Base-by-base conservation (phyloP, 2,329 filamentous ascomycete genomes). In the Ceratocystis albifundus region DNA sequence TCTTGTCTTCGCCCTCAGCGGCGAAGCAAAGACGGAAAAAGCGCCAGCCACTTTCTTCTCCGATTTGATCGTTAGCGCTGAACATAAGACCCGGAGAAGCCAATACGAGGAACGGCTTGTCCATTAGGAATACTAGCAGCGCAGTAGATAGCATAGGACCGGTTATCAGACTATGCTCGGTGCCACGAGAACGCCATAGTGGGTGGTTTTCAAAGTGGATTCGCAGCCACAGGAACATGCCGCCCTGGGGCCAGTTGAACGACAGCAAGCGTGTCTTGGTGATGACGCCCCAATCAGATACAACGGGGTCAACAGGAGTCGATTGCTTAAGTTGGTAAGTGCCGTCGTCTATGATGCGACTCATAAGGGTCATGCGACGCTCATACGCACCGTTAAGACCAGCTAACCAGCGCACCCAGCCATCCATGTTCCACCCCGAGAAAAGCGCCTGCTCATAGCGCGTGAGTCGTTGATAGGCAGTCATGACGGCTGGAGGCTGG, bases 401-500 rank as follows among this genome's bases (percentile, higher is more conserved):
- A 68, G 87, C 88, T 28, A 96, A 84, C 92, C 92, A 96, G 70
- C 89, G 87, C 15, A 96, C 87, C 90, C 90, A 96, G 69, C 92
- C 92, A 68, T 86, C 85, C 69, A 87, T 84, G 71, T 89, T 81
- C 92, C 92, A 96, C 67, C 88, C 81, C 25, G 70, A 68, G 69
- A 82, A 82, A 55, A 72, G 68, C 5, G 71, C 81, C 59, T 80
- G 77, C 48, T 83, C 80, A 67, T 79, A 76, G 46, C 75, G 74
- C 2, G 80, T 76, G 28, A 82, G 72, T 71, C 76, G 77, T 68
- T 74, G 71, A 70, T 76, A 77, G 68, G 76, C 77, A 66, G 75
- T 72, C 69, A 74, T 76, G 71, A 69, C 75, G 69, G 71, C 77
- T 2, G 80, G 77, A 2, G 80, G 76, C 50, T 82, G 78, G 1